Conservation (phyloP, 139 green algal genomes). For the Picochlorum sp. region DNA sequence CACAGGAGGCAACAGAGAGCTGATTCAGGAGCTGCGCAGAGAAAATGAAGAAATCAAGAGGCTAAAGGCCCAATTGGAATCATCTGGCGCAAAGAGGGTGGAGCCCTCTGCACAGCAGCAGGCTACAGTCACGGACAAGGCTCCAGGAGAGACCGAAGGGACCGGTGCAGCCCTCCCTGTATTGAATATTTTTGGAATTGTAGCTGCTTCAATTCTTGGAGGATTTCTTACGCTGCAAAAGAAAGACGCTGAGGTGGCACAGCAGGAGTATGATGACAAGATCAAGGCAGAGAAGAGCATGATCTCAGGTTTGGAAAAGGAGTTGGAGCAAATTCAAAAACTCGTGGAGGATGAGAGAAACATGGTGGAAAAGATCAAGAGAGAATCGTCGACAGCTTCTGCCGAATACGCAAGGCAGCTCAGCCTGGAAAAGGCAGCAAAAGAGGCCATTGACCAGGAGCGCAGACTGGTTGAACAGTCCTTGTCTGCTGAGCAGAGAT, state of each 20-base stretch:
- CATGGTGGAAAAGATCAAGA: slow-evolving; percentile 18
- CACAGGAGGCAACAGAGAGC: not conserved
- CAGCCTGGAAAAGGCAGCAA: slow-evolving; percentile 26
- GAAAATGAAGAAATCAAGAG: slow-evolving; percentile 16
- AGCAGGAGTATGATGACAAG: slow-evolving; percentile 5
- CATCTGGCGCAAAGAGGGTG: not conserved
- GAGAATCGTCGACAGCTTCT: slow-evolving; percentile 10
- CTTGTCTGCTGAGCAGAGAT: slow-evolving; percentile 28
- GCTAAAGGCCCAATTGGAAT: slow-evolving; percentile 4
- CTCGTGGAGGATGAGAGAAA: slow-evolving; percentile 16
- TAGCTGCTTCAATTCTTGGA: slow-evolving; percentile 18
- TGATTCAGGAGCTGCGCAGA: slow-evolving; percentile 9
- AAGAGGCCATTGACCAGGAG: slow-evolving; percentile 19
- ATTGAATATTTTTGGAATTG: slow-evolving; percentile 29
- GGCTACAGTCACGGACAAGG: not conserved
- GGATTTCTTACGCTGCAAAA: slow-evolving; percentile 24
- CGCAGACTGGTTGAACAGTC: slow-evolving; percentile 19
- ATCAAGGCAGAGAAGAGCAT: slow-evolving; percentile 17
- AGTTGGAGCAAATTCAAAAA: slow-evolving; percentile 17
- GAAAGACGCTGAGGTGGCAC: slow-evolving; percentile 16
- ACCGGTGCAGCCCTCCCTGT: not conserved
- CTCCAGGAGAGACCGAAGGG: not conserved
- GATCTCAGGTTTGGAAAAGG: slow-evolving; percentile 3
- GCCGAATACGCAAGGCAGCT: slow-evolving; percentile 15
- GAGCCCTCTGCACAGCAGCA: not conserved